A percentile compares a stretch with the other conserved stretches of the same genome.
These are phyloP conservation scores for Ceratobasidium sp. DNA, from an alignment of 1,284 basidiomycete species.

Conservation along the genomic window DNA sequence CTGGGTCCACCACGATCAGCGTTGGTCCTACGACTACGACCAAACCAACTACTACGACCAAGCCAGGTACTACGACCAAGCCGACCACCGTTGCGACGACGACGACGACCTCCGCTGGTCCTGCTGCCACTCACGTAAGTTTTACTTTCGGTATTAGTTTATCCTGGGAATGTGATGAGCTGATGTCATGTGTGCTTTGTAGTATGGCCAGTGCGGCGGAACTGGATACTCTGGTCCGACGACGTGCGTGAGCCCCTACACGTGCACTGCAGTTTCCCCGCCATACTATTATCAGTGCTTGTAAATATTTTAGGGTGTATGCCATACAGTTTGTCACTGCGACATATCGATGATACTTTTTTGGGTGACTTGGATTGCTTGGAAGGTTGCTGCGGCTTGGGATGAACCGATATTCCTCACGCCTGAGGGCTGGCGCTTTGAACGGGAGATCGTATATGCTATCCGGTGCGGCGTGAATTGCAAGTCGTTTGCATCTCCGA, in stretches of 20 bases:
- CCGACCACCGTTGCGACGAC: slow-evolving; percentile 31
- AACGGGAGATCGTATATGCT: background rate
- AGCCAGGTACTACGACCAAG: slow-evolving; percentile 17
- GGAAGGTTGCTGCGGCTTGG: background rate
- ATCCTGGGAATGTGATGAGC: background rate
- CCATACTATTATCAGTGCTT: slow-evolving; percentile 47
- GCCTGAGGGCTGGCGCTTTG: background rate
- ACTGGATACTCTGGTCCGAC: slow-evolving; percentile 48
- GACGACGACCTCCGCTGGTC: slow-evolving; percentile 42
- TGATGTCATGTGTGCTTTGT: background rate
- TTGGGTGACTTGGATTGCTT: background rate
- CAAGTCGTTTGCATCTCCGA: background rate
- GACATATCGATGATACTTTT: background rate
- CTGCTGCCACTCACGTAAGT: slow-evolving; percentile 20
- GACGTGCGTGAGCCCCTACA: slow-evolving; percentile 41
- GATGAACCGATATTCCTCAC: background rate
- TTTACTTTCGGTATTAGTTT: background rate
- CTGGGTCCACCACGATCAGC: slow-evolving; percentile 31
- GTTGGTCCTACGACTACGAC: slow-evolving; percentile 29
- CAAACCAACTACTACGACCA: slow-evolving; percentile 5
- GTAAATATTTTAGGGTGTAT: slow-evolving; percentile 32
- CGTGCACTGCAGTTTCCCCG: slow-evolving; percentile 39
- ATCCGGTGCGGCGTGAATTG: background rate
- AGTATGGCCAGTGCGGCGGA: slow-evolving; percentile 41
- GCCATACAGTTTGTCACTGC: too few relatives aligned